These are phyloP conservation scores for Xylaria curta DNA, from an alignment of 495 filamentous ascomycete species.

Conservation along the genomic window DNA sequence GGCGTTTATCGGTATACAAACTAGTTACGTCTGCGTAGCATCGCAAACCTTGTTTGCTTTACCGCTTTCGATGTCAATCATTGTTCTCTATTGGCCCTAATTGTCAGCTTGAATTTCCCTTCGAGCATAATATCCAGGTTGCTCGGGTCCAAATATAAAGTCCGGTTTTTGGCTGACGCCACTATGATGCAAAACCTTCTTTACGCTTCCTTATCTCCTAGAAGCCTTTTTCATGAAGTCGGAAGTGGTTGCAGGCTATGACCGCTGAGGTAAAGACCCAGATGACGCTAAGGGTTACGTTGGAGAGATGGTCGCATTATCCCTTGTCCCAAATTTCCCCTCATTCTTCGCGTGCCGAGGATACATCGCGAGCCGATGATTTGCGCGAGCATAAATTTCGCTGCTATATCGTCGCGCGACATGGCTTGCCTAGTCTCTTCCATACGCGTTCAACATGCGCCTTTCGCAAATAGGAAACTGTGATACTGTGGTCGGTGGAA, in stretches of 20 bases:
- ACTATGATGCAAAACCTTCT: not conserved
- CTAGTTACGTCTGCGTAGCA: not conserved
- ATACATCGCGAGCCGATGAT: constrained; percentile 7
- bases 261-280: not conserved
- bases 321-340: not conserved
- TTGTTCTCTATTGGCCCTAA: not conserved
- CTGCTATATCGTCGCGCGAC: not conserved
- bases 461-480: not conserved
- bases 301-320: not conserved
- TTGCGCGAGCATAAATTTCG: not conserved
- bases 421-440: not conserved
- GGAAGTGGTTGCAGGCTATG: not conserved
- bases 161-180: not conserved
- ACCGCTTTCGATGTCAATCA: not conserved
- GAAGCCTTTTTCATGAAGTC: not conserved
- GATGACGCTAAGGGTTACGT: not conserved
- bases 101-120: not conserved
- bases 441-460: not conserved
- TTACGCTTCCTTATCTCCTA: not conserved
- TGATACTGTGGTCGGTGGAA: not conserved
- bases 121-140: not conserved
- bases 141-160: not conserved
- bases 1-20: not conserved
- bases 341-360: constrained; percentile 4
- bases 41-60: not conserved